Percentiles rank a stretch among this genome's conserved stretches.
These are phyloP conservation scores for Thalassiosira hispida DNA, from an alignment of 352 stramenopile species.

Conservation along the genomic window DNA sequence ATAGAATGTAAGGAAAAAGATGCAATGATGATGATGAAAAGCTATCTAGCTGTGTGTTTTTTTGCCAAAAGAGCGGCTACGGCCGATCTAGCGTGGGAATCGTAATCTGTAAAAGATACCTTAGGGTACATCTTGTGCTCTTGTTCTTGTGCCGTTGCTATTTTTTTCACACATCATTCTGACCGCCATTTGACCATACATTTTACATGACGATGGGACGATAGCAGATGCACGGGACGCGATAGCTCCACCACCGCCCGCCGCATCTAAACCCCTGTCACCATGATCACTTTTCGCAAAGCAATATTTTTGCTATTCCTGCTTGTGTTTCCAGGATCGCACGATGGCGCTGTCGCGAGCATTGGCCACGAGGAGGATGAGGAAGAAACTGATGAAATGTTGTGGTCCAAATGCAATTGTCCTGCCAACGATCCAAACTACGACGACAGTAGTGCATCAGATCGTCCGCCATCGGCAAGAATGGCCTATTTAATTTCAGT, in stretches of 20 bases:
- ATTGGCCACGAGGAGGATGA: constrained; percentile 2
- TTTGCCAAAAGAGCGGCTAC: too few species aligned
- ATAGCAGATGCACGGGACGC: too few species aligned
- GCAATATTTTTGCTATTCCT: constrained; percentile 10
- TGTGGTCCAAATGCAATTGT: constrained; percentile 45
- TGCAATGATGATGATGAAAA: too few species aligned
- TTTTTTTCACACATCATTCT: too few species aligned
- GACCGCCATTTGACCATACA: too few species aligned
- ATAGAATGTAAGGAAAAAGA: too few species aligned
- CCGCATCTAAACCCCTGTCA: neutral
- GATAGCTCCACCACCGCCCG: neutral
- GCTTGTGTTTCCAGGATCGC: neutral
- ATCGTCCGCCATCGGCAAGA: constrained; percentile 23
- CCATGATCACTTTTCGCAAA: constrained; percentile 14
- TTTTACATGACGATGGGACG: too few species aligned
- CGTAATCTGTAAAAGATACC: too few species aligned
- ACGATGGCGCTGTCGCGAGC: neutral
- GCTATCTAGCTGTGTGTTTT: too few species aligned
- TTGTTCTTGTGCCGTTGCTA: too few species aligned
- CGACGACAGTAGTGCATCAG: neutral
- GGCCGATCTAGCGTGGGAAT: too few species aligned
- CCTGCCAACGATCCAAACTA: constrained; percentile 23
- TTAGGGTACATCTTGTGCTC: too few species aligned
- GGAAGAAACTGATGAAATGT: neutral
- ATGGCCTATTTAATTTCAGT: constrained; percentile 84